Evolutionary conservation across 2,329 filamentous ascomycete species (phyloP).

Genomic region (Epicoccum sorghinum): DNA sequence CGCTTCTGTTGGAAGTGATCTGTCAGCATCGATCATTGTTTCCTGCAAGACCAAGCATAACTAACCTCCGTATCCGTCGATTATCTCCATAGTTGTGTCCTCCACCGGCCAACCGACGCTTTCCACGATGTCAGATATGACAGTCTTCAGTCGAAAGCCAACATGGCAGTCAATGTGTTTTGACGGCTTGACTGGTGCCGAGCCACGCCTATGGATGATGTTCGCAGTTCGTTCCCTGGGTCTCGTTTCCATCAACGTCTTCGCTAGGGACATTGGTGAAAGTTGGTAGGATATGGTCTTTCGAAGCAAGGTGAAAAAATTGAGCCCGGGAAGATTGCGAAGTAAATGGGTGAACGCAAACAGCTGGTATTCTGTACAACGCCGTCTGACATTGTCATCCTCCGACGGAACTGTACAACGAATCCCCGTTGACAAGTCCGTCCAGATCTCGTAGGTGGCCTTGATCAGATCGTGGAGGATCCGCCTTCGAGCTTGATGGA

Average conservation of each 20-base stretch:
- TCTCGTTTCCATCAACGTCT: background rate
- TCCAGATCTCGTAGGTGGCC: conserved; percentile 4
- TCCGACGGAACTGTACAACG: background rate
- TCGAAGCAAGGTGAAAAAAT: conserved; percentile 7
- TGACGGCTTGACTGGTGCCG: background rate
- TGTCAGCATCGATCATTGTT: too few relatives aligned
- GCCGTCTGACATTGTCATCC: background rate
- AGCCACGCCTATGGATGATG: background rate
- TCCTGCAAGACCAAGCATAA: background rate
- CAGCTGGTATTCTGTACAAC: conserved; percentile 5
- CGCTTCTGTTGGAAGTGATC: too few relatives aligned
- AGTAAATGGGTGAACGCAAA: background rate
- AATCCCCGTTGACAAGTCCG: background rate
- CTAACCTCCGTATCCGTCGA: conserved; percentile 1
- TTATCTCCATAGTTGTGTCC: background rate
- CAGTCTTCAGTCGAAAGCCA: background rate
- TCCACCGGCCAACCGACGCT: background rate
- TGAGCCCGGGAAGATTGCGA: background rate
- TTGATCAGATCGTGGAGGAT: conserved; percentile 1
- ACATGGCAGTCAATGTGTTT: conserved; percentile 5
- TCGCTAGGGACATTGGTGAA: background rate
- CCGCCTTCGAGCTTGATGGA: conserved; percentile 3
- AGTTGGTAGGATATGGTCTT: background rate
- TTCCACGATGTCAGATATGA: background rate
- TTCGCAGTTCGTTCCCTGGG: background rate